Evolutionary conservation across 2,329 filamentous ascomycete species (phyloP).

Genomic region (Hypoxylon sp.): DNA sequence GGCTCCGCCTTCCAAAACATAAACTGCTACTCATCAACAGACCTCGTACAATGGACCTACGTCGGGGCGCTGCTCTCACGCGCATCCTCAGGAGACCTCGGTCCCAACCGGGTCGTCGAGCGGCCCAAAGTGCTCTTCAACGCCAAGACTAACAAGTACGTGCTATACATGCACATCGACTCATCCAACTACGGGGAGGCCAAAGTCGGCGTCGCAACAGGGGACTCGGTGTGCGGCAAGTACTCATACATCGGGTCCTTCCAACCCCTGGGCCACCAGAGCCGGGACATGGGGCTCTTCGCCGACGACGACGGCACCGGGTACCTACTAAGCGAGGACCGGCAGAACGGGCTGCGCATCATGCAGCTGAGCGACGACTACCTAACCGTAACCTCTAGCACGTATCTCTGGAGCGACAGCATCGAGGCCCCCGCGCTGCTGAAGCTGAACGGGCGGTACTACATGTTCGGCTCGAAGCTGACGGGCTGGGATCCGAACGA

Average conservation of each 20-base stretch:
- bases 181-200: conserved; percentile 73
- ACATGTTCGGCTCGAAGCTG: conserved; percentile 73
- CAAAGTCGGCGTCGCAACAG: conserved; percentile 74
- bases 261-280: conserved; percentile 65
- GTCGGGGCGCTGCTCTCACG: conserved; percentile 71
- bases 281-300: conserved; percentile 72
- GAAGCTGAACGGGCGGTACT: conserved; percentile 73
- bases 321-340: conserved; percentile 51
- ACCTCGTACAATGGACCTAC: conserved; percentile 76
- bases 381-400: conserved; percentile 63
- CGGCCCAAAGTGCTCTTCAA: conserved; percentile 79
- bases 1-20: conserved; percentile 74
- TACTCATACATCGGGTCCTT: conserved; percentile 63
- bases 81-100: conserved; percentile 67
- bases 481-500: conserved; percentile 75
- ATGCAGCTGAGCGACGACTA: conserved; percentile 71
- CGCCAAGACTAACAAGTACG: conserved; percentile 73
- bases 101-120: conserved; percentile 74
- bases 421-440: conserved; percentile 75
- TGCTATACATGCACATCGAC: conserved; percentile 80
- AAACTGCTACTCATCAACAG: conserved; percentile 75
- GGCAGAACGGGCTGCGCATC: conserved; percentile 71
- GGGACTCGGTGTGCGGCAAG: conserved; percentile 71
- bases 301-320: conserved; percentile 49
- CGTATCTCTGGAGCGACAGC: conserved; percentile 67